Evolutionary conservation across 192 early-diverging fungal species (phyloP), one percentile per base, ranked within the genome.

Genomic region (Oehlia diaphana): DNA sequence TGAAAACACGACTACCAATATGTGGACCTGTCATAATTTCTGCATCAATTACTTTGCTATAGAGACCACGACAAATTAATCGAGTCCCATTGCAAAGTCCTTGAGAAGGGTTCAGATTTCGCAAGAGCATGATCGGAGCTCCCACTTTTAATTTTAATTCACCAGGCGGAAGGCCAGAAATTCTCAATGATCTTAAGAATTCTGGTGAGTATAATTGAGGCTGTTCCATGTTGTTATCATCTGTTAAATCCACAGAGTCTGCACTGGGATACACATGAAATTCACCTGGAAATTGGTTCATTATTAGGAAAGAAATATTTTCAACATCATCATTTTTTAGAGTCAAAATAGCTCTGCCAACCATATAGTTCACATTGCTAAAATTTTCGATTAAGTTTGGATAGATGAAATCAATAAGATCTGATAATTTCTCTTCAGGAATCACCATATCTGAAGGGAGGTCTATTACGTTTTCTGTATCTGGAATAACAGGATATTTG

Each of bases 271-370:
- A 75, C 28, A 64, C 72, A 44, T 23, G 47, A 72, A 50, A 16
- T 53, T 74, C 72, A n/a, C 72, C 64, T 2, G n/a, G 19, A 21
- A 67, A 67, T 31, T 9, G 2, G 12, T 35, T 49, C 31, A 81
- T 61, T 10, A 78, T 44, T 4, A 23, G 14, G 21, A 26, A 5
- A 44, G 79, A 80, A 28, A 83, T 23, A 16, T 63, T 64, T 8
- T 76, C 72, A 68, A 81, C 80, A 47, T 83, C 66, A 2, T 64
- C 26, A 64, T 83, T 83, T 28, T 14, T 77, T 47, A 76, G 75
- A 16, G 66, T 74, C 9, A 80, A 49, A 23, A 83, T 78, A 21
- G 37, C 75, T 3, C 78, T 50, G 5, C 58, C 9, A 35, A 33
- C 58, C 13, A 83, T 35, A 62, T 78, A 78, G 16, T 58, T 1